Conservation (phyloP, 805 yeast genomes). For the Babjeviella inositovora region DNA sequence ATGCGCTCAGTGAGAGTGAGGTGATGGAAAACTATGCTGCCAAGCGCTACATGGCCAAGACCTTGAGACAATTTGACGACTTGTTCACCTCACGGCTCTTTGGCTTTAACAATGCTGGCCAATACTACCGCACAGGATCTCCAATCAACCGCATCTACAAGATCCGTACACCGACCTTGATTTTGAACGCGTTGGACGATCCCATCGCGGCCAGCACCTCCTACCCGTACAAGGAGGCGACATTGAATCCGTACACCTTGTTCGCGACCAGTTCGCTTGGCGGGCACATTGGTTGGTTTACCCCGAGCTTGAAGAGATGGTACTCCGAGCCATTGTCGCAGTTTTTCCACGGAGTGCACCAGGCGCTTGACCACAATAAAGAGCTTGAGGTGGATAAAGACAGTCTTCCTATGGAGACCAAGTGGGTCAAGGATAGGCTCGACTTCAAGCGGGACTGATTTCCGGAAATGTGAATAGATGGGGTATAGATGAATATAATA, state of each 20-base stretch:
- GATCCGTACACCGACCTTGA: constrained; percentile 47
- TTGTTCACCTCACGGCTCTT: constrained; percentile 46
- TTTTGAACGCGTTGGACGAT: constrained; percentile 56
- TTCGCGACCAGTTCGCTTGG: constrained; percentile 51
- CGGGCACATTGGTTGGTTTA: constrained; percentile 76
- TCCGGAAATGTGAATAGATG: no score
- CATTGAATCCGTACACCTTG: constrained; percentile 40
- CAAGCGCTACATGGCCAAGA: constrained; percentile 7
- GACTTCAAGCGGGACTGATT: constrained; percentile 1
- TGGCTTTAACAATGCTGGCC: constrained; percentile 46
- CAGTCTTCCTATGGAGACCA: constrained; percentile 1
- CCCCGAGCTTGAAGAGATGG: constrained; percentile 51
- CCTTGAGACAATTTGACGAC: constrained; percentile 46
- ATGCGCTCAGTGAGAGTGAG: constrained; percentile 14
- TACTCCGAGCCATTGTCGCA: constrained; percentile 31
- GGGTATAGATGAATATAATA: no score
- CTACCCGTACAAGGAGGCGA: constrained; percentile 35
- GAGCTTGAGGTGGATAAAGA: not conserved
- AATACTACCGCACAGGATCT: constrained; percentile 52
- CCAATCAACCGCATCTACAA: constrained; percentile 31
- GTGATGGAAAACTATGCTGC: constrained; percentile 7
- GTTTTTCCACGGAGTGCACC: constrained; percentile 17
- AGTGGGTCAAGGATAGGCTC: constrained; percentile 1
- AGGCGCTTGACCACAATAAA: constrained; percentile 6
- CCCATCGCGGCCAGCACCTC: constrained; percentile 44